Evolutionary conservation across 257 asterid genomes (phyloP).

Genomic region (Solanum piurae): DNA sequence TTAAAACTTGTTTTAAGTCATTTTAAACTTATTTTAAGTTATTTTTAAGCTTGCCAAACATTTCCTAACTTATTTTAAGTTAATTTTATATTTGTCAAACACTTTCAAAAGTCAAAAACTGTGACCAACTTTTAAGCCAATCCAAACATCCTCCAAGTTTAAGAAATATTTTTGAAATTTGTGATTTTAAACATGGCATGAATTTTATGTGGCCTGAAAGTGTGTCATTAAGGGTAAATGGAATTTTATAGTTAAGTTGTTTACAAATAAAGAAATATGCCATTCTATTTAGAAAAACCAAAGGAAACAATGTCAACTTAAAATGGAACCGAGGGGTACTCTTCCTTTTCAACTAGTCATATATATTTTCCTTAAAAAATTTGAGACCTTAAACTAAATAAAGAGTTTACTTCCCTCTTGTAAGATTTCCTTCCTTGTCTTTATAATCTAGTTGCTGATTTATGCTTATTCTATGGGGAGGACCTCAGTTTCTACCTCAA

Average conservation of each 20-base stretch:
- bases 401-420: background rate
- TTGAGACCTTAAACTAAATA: background rate
- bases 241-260: background rate
- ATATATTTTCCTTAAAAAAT: background rate
- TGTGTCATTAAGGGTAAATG: background rate
- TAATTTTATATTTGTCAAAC: background rate
- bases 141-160: background rate
- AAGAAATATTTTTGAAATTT: background rate
- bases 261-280: background rate
- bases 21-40: too few relatives aligned
- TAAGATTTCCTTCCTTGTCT: background rate
- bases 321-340: background rate
- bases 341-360: background rate
- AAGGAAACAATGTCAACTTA: background rate
- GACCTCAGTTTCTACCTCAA: slow-evolving; percentile 80
- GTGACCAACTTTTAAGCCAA: background rate
- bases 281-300: background rate
- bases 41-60: background rate
- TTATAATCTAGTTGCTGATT: background rate
- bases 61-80: background rate
- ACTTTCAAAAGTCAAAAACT: background rate
- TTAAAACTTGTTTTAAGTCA: too few relatives aligned
- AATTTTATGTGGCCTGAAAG: background rate
- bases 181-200: background rate
- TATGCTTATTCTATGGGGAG: slow-evolving; percentile 10